Base-by-base conservation (phyloP, 2,329 filamentous ascomycete species). In the Ascocoryne sarcoides region DNA sequence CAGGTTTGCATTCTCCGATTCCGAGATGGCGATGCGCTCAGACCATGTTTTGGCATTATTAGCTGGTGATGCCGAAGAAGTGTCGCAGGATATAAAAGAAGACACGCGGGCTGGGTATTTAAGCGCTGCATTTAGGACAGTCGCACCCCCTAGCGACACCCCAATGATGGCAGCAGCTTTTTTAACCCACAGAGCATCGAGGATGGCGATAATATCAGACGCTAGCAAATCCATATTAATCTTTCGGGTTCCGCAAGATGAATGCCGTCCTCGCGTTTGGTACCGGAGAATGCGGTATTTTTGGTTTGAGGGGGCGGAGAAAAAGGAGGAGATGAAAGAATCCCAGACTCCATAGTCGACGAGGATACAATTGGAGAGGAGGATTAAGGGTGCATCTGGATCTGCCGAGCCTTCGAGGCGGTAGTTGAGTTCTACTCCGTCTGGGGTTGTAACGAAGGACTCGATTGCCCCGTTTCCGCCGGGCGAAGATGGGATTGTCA, bases 301-400 rank as follows among this genome's bases (percentile, higher is more conserved):
- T 32, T 54, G 49, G 35, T 55, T 54, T 3, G 38, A 36, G 4
- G 53, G 47, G 1, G 29, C 32, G 2, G 56, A 49, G 20, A 58
- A 43, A 46, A 59, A 59, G 5, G 42, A 37, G 1, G 44, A 37
- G 1, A 92, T 65, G 44, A 93, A 76, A 2, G 69, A 68, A 52
- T 92, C 82, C 87, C 87, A 94, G 73, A 94, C 92, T 58, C 75
- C 69, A 48, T 82, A 71, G 35, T 81, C 78, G 2, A 84, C 85
- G 5, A 94, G 73, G 36, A 94, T 79, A 1, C 82, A 89, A 67
- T 93, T 93, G 62, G 72, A 73, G 50, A 89, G 82, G 15, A 86
- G 78, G 9, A 94, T 69, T 0, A 82, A 73, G 0, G 86, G 86
- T 0, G 85, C 83, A 15, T 72, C 57, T 0, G 79, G 75, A 21